Base-by-base conservation (phyloP, 371 early-diverging fungal species). In the Rhizopus sp. region DNA sequence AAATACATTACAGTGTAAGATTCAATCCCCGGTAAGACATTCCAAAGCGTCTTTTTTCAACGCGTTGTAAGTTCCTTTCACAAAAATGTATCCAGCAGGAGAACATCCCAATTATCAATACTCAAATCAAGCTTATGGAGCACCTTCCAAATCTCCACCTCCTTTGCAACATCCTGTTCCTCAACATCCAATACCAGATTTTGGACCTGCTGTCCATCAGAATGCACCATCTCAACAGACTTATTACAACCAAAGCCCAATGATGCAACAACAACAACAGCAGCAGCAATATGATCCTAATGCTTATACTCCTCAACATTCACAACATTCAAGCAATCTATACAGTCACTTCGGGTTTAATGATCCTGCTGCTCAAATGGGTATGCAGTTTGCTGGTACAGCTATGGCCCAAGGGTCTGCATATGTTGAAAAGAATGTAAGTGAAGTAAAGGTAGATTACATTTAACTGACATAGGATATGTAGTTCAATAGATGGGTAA, bases 351-450 rank as follows among this genome's bases (percentile, higher is more conserved):
- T 83, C 57, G 73, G 73, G 0, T 73, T 81, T 50, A 84, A 80
- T 59, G 89, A 89, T 63, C 93, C 92, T 33, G 90, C 96, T 10
- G 89, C 93, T 15, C 97, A 97, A 69, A 75, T 99, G 69, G 97
- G 98, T 7, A 89, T 97, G 89, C 96, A 97, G 66, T 88, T 99
- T 68, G 97, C 96, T 29, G 87, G 87, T 45, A 86, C 85, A 55
- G 99, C 98, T 4, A 80, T 99, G 66, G 81, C 87, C 44, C 91
- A 94, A 41, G 96, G 95, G 31, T 85, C 86, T 38, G 86, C 92
- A 57, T 95, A 94, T 66, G 88, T 99, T 52, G 94, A 95, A 69
- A 88, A 93, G 63, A 96, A 96, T 63, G 93, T 95, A 80, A 69
- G 87, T 59, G 8, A 35, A 30, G 8, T 53, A 10, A 30, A 12